Evolutionary conservation across 129 eudicot species (phyloP), one percentile per base, ranked within the genome.

Genomic region (Helichrysum umbraculigerum): DNA sequence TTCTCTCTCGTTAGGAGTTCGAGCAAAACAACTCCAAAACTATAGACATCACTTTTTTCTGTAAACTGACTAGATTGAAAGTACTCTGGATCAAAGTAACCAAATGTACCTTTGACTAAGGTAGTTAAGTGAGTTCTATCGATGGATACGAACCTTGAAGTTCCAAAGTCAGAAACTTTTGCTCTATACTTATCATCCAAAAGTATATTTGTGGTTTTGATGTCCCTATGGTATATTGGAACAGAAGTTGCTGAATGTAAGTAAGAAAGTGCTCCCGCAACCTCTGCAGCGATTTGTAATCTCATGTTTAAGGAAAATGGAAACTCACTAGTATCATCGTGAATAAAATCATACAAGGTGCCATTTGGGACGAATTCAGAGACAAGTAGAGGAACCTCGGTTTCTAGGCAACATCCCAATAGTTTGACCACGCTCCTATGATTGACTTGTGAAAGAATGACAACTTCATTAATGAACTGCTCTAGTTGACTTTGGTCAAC

Each of bases 351-450:
- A 30, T 63, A 63, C 9, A 63, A 29, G 4, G 68, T 63, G n/a
- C 68, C 68, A 29, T 63, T 63, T 6, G 19, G 5, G 9, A 63
- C 30, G 3, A 11, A 63, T 29, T 63, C 41, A 2, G 68, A 63
- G 16, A 63, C 68, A 22, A 63, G 68, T 12, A 63, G 21, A 63
- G 68, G 68, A 30, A 63, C 68, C 7, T 63, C 68, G 1, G 68
- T 63, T 33, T 63, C 68, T 63, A 63, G 30, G 68, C 68, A 63
- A 16, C 68, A 63, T 11, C 68, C 68, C 41, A 63, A 63, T 15
- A 63, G 68, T 63, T 63, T 63, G 21, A 63, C 68, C 68, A 63
- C 68, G 16, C 30, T 63, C 21, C 21, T 63, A 15, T 63, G 68
- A 30, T 29, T 63, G 8, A 63, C 68, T 63, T 63, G 41, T 6